Evolutionary conservation across 1,284 basidiomycete species (phyloP), one percentile per base, ranked within the genome.

Genomic region (Xerocomus nothofagi): DNA sequence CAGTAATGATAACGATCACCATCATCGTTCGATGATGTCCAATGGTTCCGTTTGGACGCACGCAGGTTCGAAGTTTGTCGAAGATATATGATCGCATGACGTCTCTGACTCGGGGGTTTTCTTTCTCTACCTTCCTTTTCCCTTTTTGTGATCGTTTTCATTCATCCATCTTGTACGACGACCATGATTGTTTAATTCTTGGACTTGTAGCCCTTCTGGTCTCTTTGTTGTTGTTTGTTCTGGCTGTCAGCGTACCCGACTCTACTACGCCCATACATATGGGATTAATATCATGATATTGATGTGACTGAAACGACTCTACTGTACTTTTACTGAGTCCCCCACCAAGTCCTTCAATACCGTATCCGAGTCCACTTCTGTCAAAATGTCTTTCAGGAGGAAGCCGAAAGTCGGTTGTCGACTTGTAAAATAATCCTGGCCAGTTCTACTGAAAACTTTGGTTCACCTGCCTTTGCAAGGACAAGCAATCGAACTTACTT

Each of bases 1-100:
- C 2, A 47, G 36, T 7, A 54, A 63, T 33, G 47, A 44, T 10
- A 59, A 39, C 4, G 55, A 61, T 34, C 47, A 42, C n/a, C 62
- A 63, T 3, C 65, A 70, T 44, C 70, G 67, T 17, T 63, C 68
- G 21, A 56, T 60, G 10, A 65, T 72, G 37, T 71, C 73, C 2
- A 62, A 59, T 11, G 62, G 11, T 15, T 69, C 72, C 5, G 60
- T 72, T 46, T 68, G 67, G 54, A 75, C 74, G 5, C 71, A 77
- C 18, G 62, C 68, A 53, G 67, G 65, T 9, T 69, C 64, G n/a
- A 66, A 62, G 46, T 66, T 66, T 41, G 44, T 66, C 14, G 64
- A 66, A 32, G 57, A 60, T 50, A 53, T 65, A 49, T 65, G 43
- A 60, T 41, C 0, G 29, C 4, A n/a, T n/a, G 27, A n/a, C 6